A percentile compares a stretch with the other conserved stretches of the same genome.
These are phyloP conservation scores for Aquanectria penicillioides DNA, from an alignment of 2,329 filamentous ascomycete species.

Conservation along the genomic window DNA sequence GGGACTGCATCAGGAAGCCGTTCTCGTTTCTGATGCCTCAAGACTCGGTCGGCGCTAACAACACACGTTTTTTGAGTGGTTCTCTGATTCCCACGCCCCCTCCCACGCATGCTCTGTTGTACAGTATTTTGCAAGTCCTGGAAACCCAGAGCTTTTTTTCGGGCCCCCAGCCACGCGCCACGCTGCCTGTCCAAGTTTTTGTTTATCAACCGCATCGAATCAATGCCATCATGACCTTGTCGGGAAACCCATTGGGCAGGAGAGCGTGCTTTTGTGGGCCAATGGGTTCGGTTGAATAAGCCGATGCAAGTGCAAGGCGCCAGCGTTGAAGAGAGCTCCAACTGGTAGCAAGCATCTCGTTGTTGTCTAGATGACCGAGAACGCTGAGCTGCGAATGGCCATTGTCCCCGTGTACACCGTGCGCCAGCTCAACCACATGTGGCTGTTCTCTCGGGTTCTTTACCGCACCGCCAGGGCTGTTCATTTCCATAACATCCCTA, in stretches of 20 bases:
- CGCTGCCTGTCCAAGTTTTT: constrained; percentile 16
- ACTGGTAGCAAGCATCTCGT: neutral
- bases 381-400: no score
- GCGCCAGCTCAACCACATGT: no score
- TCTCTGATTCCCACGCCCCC: constrained; percentile 27
- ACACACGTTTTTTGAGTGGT: constrained; percentile 38
- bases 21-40: constrained; percentile 44
- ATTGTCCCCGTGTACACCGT: neutral
- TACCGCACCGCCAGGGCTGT: no score
- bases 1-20: constrained; percentile 59
- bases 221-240: constrained; percentile 15
- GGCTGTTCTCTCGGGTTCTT: no score
- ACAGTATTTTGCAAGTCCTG: constrained; percentile 12
- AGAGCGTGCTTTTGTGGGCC: constrained; percentile 23
- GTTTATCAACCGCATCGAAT: constrained; percentile 33
- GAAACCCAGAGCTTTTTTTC: constrained; percentile 13
- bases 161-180: constrained; percentile 19
- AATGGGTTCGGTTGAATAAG: constrained; percentile 12
- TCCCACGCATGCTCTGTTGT: constrained; percentile 17
- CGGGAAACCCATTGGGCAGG: constrained; percentile 24
- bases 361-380: neutral
- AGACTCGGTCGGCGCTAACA: constrained; percentile 47
- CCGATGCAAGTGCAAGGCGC: neutral
- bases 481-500: no score
- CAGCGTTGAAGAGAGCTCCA: neutral